Evolutionary conservation across 371 early-diverging fungal genomes (phyloP).

Genomic region (Dichotomocladium elegans): DNA sequence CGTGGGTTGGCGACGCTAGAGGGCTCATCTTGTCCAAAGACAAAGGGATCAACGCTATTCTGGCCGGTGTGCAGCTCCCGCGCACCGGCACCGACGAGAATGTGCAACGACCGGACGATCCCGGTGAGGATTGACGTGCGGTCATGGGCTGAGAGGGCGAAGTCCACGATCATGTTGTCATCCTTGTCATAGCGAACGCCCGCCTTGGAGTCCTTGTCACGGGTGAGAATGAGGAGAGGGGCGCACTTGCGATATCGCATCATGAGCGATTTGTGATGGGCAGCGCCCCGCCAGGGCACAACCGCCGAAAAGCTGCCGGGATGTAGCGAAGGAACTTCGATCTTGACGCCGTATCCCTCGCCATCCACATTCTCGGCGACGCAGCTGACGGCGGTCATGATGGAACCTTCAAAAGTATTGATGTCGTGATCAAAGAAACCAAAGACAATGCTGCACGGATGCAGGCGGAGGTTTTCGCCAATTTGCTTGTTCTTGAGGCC

Average conservation of each 20-base stretch:
- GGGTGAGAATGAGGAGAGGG: slow-evolving; percentile 55
- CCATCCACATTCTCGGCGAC: slow-evolving; percentile 54
- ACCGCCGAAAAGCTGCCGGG: slow-evolving; percentile 43
- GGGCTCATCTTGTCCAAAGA: slow-evolving; percentile 25
- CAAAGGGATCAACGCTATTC: slow-evolving; percentile 41
- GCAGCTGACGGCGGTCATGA: slow-evolving; percentile 69
- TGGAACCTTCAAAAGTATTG: slow-evolving; percentile 56
- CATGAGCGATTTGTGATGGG: slow-evolving; percentile 56
- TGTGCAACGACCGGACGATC: slow-evolving; percentile 41
- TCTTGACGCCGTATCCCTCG: slow-evolving; percentile 64
- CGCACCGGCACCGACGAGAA: slow-evolving; percentile 57
- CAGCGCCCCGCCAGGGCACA: slow-evolving; percentile 56
- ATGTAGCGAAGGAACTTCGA: slow-evolving; percentile 65
- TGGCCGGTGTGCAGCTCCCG: slow-evolving; percentile 57
- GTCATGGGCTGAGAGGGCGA: slow-evolving; percentile 53
- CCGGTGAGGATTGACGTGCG: slow-evolving; percentile 46
- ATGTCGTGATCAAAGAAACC: slow-evolving; percentile 60
- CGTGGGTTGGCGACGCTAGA: slow-evolving; percentile 32
- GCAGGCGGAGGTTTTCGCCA: slow-evolving; percentile 63
- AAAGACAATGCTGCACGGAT: slow-evolving; percentile 61
- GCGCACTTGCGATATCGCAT: slow-evolving; percentile 40
- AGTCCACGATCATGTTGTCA: slow-evolving; percentile 35
- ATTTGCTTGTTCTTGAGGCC: slow-evolving; percentile 71
- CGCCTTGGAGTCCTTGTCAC: slow-evolving; percentile 61
- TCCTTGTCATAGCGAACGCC: slow-evolving; percentile 30